Percentiles rank a stretch among this genome's conserved stretches.
Evolutionary conservation across 257 asterid genomes (phyloP).

Genomic region (Gentiana macrophylla): DNA sequence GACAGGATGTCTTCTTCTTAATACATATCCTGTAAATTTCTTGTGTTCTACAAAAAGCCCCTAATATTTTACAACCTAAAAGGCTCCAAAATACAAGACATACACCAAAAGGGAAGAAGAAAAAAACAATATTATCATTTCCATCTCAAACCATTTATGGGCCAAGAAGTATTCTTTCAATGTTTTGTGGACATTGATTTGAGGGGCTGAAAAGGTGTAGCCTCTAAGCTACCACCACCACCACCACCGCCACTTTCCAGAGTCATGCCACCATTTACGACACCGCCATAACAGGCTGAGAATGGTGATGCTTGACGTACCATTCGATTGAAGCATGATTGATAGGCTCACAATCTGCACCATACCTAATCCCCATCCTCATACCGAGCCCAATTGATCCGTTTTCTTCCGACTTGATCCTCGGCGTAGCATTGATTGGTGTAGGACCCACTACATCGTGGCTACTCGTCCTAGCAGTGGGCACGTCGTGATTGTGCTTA

Average conservation of each 20-base stretch:
- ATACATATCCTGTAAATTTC: too few relatives aligned
- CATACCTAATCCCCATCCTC: conserved; percentile 64
- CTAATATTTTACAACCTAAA: conserved; percentile 11
- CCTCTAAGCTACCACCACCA: conserved; percentile 21
- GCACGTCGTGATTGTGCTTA: conserved; percentile 91
- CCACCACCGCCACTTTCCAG: too few relatives aligned
- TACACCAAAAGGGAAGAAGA: conserved; percentile 1
- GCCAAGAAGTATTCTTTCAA: conserved; percentile 30
- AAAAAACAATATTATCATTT: too few relatives aligned
- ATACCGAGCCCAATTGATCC: conserved; percentile 66
- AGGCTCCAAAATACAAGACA: conserved; percentile 11
- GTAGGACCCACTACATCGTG: conserved; percentile 48
- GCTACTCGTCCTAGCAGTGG: conserved; percentile 55
- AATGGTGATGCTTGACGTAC: conserved; percentile 32
- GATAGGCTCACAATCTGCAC: conserved; percentile 26
- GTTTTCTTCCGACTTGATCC: conserved; percentile 42
- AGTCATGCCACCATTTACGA: conserved; percentile 24
- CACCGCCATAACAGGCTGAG: conserved; percentile 28
- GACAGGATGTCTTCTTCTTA: too few relatives aligned
- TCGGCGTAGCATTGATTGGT: conserved; percentile 25
- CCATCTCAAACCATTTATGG: conserved; percentile 20
- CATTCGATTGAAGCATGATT: conserved; percentile 28
- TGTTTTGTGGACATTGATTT: conserved; percentile 26
- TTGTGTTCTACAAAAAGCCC: conserved; percentile 3
- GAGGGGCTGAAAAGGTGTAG: conserved; percentile 23